These are phyloP conservation scores for Colletotrichum sp. DNA, from an alignment of 2,329 filamentous ascomycete species.

Conservation along the genomic window DNA sequence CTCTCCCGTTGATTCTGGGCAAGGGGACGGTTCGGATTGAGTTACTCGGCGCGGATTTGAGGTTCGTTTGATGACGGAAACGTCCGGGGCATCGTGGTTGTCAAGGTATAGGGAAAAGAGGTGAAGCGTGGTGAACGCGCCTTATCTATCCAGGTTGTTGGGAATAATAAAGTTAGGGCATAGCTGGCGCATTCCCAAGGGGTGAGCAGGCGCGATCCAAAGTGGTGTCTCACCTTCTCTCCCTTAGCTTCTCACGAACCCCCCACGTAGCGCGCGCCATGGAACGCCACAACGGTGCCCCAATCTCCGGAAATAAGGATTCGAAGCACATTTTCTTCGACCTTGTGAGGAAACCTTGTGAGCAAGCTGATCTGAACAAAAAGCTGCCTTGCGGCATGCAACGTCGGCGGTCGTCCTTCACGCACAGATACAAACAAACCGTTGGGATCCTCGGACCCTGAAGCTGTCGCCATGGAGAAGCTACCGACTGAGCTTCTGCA, in stretches of 20 bases:
- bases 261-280: neutral
- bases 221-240: conserved; percentile 8
- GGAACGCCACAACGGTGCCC: conserved; percentile 9
- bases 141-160: neutral
- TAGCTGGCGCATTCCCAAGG: neutral
- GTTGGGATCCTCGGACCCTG: neutral
- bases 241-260: conserved; percentile 16
- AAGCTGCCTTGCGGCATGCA: neutral
- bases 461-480: neutral
- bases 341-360: neutral
- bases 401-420: neutral
- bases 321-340: neutral
- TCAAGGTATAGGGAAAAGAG: neutral
- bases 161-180: neutral
- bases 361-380: neutral
- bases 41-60: neutral
- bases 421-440: neutral
- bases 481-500: neutral
- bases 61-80: neutral
- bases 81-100: neutral
- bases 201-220: neutral
- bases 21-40: neutral
- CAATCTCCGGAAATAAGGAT: neutral
- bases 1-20: neutral
- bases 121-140: neutral